Base-by-base conservation (phyloP, 495 filamentous ascomycete genomes). In the Cetradonia linearis region DNA sequence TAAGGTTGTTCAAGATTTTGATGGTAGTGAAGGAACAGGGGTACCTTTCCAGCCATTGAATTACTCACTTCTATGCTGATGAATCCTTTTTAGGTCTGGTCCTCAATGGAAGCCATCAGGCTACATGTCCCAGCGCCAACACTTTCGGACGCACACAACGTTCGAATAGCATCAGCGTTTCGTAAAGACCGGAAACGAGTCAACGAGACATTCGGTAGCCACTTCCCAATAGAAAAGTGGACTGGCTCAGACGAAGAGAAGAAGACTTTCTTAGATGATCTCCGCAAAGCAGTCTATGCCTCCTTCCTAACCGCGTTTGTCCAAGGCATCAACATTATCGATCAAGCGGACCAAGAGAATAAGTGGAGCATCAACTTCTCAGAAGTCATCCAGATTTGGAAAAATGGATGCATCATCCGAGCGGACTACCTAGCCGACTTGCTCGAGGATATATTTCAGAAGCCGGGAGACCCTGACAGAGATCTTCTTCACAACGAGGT, bases 1-100 rank as follows among this genome's bases (percentile, higher is more conserved):
- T 69, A 91, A 88, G 60, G 86, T 89, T 0, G 86, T 88, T 2
- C 85, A 90, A 73, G 84, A 88, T 61, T 78, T 81, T 53, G 81
- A 85, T 56, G 74, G 76, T 61, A 78, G 78, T 33, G 86, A 89
- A 70, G 86, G 87, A 9, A 91, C 86, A 6, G 80, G 84, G 0
- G 73, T 81, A 63, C 89, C 81, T 83, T 38, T 42, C 16, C 30
- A 36, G 13, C 27, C 34, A 10, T 14, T 33, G 25, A 18, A 47
- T 4, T 33, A 14, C 13, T 33, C 20, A n/a, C 6, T 5, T 28
- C 13, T 30, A 30, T 40, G 34, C 10, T 40, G 30, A 46, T 30
- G 27, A 8, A 31, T 27, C 9, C 0, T 25, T 16, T 13, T 2
- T 18, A 55, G 58, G 23, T 53, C 28, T 61, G 59, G 59, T 77